Base-by-base conservation (phyloP, 805 yeast species). In the Metschnikowia shivogae region DNA sequence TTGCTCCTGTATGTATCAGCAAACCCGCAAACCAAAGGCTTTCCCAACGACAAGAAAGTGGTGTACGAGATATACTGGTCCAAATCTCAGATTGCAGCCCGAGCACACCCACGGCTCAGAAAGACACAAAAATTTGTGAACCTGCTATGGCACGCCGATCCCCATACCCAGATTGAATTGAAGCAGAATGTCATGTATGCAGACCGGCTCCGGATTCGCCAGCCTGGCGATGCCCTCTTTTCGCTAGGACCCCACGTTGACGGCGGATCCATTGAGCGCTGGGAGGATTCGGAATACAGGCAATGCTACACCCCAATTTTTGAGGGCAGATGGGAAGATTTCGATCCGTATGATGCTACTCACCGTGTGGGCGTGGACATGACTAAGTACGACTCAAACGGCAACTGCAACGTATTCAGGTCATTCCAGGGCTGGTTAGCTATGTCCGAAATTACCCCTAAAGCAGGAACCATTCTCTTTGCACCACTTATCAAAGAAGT, bases 381-480 rank as follows among this genome's bases (percentile, higher is more conserved):
- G 43, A 65, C 67, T 42, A 49, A 65, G 39, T 67, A 71, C 49
- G 61, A 59, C 34, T 52, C 53, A 39, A 43, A 47, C 28, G 46
- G 54, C 12, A 45, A 45, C 38, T 67, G 73, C 49, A 57, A 68
- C 11, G 61, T 62, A 12, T 69, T 72, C 51, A 61, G 78, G 42
- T 57, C 72, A 4, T 65, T 70, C 36, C 77, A 73, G 53, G 76
- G 76, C 6, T 73, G 77, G 76, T 50, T 72, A 13, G 62, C 74
- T 3, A 54, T 73, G 45, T 59, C 68, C 13, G 60, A 59, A 13
- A 63, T 57, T 10, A 61, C 60, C 12, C 58, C 67, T 12, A 63
- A 64, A n/a, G 71, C 68, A 46, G 77, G 77, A 6, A 63, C 75
- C 11, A 56, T 73, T 33, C 48, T 57, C 36, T 54, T 73, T 38